Conservation (phyloP, 768 basidiomycete species). For the Collybia sp. region DNA sequence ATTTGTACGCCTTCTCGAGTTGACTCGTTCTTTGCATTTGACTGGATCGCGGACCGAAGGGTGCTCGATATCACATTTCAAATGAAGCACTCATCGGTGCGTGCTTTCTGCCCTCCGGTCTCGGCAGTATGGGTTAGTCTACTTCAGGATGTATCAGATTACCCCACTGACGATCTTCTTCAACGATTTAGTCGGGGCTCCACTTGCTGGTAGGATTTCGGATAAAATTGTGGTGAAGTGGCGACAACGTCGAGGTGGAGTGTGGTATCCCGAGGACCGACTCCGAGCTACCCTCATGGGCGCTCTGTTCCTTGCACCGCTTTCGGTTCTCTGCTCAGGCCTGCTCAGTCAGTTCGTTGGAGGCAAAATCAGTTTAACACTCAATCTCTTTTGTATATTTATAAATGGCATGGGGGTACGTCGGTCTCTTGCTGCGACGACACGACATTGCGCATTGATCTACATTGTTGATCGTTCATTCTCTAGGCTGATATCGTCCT, state of each 20-base stretch:
- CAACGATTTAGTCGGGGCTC: slow-evolving; percentile 36
- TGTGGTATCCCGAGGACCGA: slow-evolving; percentile 50
- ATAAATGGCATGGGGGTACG: slow-evolving; percentile 7
- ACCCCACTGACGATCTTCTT: neutral
- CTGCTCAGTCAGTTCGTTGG: slow-evolving; percentile 31
- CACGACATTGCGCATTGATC: neutral
- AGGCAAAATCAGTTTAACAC: slow-evolving; percentile 16
- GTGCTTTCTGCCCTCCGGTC: neutral
- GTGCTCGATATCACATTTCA: neutral
- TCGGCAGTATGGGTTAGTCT: neutral
- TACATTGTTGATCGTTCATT: slow-evolving; percentile 9
- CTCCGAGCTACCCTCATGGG: slow-evolving; percentile 36
- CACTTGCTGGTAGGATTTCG: slow-evolving; percentile 39
- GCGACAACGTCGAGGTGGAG: slow-evolving; percentile 31
- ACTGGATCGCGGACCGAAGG: neutral
- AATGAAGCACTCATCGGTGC: neutral
- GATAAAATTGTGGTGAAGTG: slow-evolving; percentile 35
- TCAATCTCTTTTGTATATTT: slow-evolving; percentile 14
- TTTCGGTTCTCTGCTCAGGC: slow-evolving; percentile 36
- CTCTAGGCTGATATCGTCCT: slow-evolving; percentile 28
- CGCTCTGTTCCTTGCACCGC: slow-evolving; percentile 32
- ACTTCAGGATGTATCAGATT: neutral
- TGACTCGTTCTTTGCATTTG: too few relatives aligned
- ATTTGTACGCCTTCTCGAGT: too few relatives aligned
- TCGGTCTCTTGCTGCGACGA: neutral